Evolutionary conservation across 2,329 filamentous ascomycete species (phyloP).

Genomic region (Epichloe coenophiala): DNA sequence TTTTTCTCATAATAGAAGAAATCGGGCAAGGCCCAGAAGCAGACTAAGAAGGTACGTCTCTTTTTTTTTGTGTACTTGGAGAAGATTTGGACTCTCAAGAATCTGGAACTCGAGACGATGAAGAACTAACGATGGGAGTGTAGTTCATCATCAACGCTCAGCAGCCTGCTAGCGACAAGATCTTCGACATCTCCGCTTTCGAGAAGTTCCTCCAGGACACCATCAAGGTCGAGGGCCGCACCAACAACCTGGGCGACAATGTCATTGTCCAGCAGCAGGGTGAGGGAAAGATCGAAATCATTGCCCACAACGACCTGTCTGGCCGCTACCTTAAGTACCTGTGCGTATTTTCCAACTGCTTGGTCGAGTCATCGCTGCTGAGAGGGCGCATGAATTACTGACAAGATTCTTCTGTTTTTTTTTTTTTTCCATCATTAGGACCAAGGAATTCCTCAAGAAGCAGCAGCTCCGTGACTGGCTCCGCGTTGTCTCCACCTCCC

Average conservation of each 20-base stretch:
- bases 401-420: neutral
- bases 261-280: slow-evolving; percentile 81
- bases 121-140: neutral
- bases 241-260: slow-evolving; percentile 92
- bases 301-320: slow-evolving; percentile 94
- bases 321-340: slow-evolving; percentile 99
- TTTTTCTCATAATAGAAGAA: slow-evolving; percentile 41
- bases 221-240: slow-evolving; percentile 98
- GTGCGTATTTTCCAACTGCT: slow-evolving; percentile 38
- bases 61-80: no score
- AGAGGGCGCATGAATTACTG: neutral
- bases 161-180: slow-evolving; percentile 97
- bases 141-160: slow-evolving; percentile 99
- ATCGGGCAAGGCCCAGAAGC: slow-evolving; percentile 59
- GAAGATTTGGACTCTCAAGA: no score
- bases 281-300: slow-evolving; percentile 96
- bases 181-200: slow-evolving; percentile 97
- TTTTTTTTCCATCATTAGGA: slow-evolving; percentile 36
- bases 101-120: neutral
- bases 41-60: slow-evolving; percentile 64
- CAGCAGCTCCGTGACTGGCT: slow-evolving; percentile 99
- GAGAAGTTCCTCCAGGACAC: slow-evolving; percentile 99
- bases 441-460: slow-evolving; percentile 99
- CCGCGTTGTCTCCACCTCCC: slow-evolving; percentile 92
- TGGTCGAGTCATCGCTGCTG: no score